Evolutionary conservation across 345 rosid genomes (phyloP), one percentile per base, ranked within the genome.

Genomic region (Eucalyptus virginea): DNA sequence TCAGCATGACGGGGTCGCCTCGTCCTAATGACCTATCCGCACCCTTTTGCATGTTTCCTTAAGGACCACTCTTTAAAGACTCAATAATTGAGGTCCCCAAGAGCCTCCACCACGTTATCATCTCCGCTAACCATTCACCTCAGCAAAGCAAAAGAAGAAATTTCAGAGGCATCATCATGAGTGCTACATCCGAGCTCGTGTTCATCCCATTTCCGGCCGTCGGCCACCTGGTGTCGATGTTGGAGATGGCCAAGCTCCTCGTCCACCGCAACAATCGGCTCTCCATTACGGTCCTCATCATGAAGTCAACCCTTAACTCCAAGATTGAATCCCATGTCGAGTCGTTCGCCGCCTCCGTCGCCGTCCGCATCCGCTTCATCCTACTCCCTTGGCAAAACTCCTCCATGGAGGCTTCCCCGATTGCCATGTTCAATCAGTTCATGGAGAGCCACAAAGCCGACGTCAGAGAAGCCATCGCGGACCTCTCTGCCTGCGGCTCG

Each of bases 241-340:
- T 92, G 37, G 94, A 95, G 91, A 67, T 92, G 1, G 95, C 96
- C 11, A 94, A 92, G 91, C 92, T 90, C 42, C 92, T 94, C 18
- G 89, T 93, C 30, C 88, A 91, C 65, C 94, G 90, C 5, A 91
- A 94, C 72, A 87, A 91, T 62, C 85, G 91, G 26, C 89, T 95
- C 90, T 95, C 93, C 21, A 42, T 93, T 90, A 93, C 96, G 23
- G 50, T 95, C 87, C 34, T 95, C 80, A 88, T 93, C 90, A 89
- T 95, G 77, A 88, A 86, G 5, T 32, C 62, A 9, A 89, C 89
- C 3, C 28, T 6, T 11, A 90, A 86, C 8, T 28, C 91, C 86
- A 80, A 87, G 21, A 4, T 34, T 67, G 18, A n/a, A 72, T 34
- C n/a, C 80, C 26, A 17, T 40, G 8, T 86, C 1, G 28, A 86